These are phyloP conservation scores for Adenanthera pavonina DNA, from an alignment of 306 rosid species.

Conservation along the genomic window DNA sequence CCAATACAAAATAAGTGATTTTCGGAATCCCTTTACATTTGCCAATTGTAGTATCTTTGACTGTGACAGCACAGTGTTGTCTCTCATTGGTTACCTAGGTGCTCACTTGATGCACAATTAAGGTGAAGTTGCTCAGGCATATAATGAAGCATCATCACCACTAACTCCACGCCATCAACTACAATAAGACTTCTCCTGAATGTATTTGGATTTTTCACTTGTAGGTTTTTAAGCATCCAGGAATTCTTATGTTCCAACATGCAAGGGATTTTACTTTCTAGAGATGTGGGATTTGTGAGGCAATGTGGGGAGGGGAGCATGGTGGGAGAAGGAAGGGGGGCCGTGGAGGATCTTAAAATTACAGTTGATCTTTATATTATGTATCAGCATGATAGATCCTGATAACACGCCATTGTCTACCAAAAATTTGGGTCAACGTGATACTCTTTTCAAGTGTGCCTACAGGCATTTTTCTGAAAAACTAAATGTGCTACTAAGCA, in stretches of 20 bases:
- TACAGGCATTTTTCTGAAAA: background rate
- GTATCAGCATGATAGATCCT: background rate
- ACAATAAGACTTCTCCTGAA: background rate
- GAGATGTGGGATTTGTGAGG: background rate
- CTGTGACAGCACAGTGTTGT: background rate
- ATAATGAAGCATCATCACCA: background rate
- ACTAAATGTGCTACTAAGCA: background rate
- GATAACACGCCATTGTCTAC: background rate
- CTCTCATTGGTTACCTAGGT: background rate
- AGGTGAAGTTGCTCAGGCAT: background rate
- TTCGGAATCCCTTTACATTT: background rate
- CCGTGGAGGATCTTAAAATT: background rate
- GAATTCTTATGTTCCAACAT: background rate
- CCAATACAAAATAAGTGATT: background rate
- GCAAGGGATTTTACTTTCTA: conserved; percentile 6
- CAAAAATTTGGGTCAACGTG: background rate
- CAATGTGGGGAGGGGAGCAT: background rate
- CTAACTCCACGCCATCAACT: background rate
- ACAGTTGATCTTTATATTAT: background rate
- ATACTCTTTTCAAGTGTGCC: background rate
- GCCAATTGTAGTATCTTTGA: background rate
- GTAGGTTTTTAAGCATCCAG: background rate
- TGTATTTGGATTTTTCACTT: background rate
- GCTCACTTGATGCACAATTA: background rate
- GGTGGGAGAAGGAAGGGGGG: background rate